phyloP scores from a whole-genome alignment of 192 early-diverging fungal genomes.

The Spizellomyces punctatus region DNA sequence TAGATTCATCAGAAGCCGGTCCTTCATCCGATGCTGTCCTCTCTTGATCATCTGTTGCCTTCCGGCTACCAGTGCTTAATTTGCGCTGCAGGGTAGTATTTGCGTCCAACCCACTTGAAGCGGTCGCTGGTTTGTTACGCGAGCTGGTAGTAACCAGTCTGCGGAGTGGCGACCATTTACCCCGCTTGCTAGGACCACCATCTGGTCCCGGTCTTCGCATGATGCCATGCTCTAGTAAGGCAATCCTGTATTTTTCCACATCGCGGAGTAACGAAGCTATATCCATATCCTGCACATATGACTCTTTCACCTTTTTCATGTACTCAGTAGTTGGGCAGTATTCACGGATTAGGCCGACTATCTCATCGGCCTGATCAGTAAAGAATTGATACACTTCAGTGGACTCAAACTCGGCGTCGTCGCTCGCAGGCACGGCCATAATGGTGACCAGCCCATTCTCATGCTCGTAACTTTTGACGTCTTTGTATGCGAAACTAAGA shows the following conservation, averaged over 20 bases:
- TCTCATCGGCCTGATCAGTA: slow-evolving; percentile 47
- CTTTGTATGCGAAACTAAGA: slow-evolving; percentile 40
- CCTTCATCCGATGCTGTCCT: no score
- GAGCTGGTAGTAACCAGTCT: background rate
- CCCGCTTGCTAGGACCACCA: slow-evolving; percentile 13
- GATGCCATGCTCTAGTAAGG: slow-evolving; percentile 38
- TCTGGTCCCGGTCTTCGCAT: slow-evolving; percentile 46
- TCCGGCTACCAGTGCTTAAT: background rate
- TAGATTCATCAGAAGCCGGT: no score
- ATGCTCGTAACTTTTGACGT: slow-evolving; percentile 40
- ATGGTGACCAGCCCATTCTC: slow-evolving; percentile 33
- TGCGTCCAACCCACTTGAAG: background rate
- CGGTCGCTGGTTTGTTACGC: background rate
- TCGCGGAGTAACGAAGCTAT: slow-evolving; percentile 34
- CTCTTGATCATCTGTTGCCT: no score
- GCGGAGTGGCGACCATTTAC: background rate
- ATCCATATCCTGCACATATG: slow-evolving; percentile 25
- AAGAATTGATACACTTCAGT: slow-evolving; percentile 48
- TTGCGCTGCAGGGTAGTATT: background rate
- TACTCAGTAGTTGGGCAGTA: slow-evolving; percentile 47
- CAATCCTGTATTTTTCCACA: slow-evolving; percentile 31
- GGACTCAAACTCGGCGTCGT: slow-evolving; percentile 30
- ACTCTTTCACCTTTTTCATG: slow-evolving; percentile 19
- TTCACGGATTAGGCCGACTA: slow-evolving; percentile 47
- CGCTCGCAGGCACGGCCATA: slow-evolving; percentile 27